Base-by-base conservation (phyloP, 257 asterid species). In the Buddleja alternifolia region DNA sequence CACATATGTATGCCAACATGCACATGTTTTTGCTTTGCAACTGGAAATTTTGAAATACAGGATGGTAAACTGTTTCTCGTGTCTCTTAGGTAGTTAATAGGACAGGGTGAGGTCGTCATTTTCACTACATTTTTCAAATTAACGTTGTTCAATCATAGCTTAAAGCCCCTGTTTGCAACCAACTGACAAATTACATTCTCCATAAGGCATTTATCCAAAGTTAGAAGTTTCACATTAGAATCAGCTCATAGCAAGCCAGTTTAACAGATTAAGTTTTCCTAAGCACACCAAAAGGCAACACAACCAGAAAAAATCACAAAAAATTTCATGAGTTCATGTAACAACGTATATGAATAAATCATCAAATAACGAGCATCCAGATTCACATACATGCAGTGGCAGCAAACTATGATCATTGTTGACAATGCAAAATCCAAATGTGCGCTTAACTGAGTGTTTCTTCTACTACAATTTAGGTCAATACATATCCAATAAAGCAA, bases 111-210 rank as follows among this genome's bases (percentile, higher is more conserved):
- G 24, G n/a, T 17, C 11, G 15, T 36, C 63, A 29, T 8, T 32
- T 57, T 36, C 11, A 25, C 21, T n/a, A 41, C 6, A 50, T 66
- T 24, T 69, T 8, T 42, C 44, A 42, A 60, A 55, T 40, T 23
- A 25, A 12, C 29, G 10, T 34, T 59, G 50, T 1, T 12, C 12
- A 48, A 52, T 23, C 53, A 40, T 58, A 25, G 34, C 56, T 39
- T 48, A 46, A 56, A 47, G 56, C 73, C 51, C 47, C 60, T 29
- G n/a, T 50, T 25, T 8, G 5, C 63, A 73, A 36, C 51, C 41
- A 34, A 37, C 7, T 32, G 36, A 42, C 17, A 21, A 51, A 51
- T 8, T 62, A 52, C 56, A 70, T 8, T 32, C 15, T 58, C 32
- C 36, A 24, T 15, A 36, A 61, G 19, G 25, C 52, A 59, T 66